Evolutionary conservation across 2,329 filamentous ascomycete species (phyloP).

Genomic region (Chalara sp.): DNA sequence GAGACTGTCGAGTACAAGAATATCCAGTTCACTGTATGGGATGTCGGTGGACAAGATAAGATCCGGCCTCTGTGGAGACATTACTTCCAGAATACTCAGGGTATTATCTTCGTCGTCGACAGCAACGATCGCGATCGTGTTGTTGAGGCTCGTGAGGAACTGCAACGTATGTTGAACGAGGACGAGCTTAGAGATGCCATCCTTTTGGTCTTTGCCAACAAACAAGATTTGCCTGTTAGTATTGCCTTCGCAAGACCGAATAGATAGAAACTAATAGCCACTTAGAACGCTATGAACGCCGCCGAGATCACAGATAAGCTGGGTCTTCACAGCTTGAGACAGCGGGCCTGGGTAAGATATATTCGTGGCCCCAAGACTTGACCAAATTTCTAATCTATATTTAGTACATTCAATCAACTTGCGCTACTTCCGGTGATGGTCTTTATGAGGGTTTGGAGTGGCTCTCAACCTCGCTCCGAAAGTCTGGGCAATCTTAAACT

Average conservation of each 20-base stretch:
- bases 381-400: slow-evolving; percentile 12
- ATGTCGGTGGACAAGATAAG: slow-evolving; percentile 99
- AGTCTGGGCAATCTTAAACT: slow-evolving; percentile 59
- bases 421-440: slow-evolving; percentile 97
- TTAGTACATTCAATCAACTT: slow-evolving; percentile 98
- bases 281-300: slow-evolving; percentile 97
- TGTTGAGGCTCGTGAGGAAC: slow-evolving; percentile 90
- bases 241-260: not conserved
- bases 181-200: slow-evolving; percentile 97
- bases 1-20: slow-evolving; percentile 99
- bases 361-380: not conserved
- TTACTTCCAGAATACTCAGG: slow-evolving; percentile 99
- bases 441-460: slow-evolving; percentile 98
- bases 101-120: slow-evolving; percentile 99
- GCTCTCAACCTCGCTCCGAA: slow-evolving; percentile 77
- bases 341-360: slow-evolving; percentile 88
- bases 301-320: slow-evolving; percentile 99
- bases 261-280: not conserved
- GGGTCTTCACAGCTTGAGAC: slow-evolving; percentile 96
- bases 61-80: slow-evolving; percentile 99
- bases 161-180: slow-evolving; percentile 98
- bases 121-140: slow-evolving; percentile 98
- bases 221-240: slow-evolving; percentile 96
- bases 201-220: slow-evolving; percentile 97
- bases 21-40: slow-evolving; percentile 99